Evolutionary conservation across 495 filamentous ascomycete species (phyloP).

Genomic region (Xylaria scruposa): DNA sequence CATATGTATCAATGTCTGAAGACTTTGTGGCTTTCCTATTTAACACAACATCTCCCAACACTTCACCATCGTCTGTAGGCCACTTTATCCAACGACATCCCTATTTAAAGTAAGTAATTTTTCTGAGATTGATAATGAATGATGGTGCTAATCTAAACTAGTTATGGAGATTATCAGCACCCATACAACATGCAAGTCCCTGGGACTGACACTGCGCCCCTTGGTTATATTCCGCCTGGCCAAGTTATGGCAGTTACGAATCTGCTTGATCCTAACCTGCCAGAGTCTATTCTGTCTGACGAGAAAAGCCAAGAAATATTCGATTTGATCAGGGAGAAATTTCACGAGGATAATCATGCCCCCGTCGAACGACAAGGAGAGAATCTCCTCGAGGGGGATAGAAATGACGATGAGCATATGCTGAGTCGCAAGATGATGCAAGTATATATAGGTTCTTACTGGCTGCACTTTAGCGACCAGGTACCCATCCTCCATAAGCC

Average conservation of each 20-base stretch:
- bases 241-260: constrained; percentile 90
- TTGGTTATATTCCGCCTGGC: constrained; percentile 65
- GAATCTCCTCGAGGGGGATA: constrained; percentile 77
- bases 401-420: constrained; percentile 73
- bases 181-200: constrained; percentile 58
- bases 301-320: constrained; percentile 84
- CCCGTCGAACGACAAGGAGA: constrained; percentile 78
- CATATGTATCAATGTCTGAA: constrained; percentile 83
- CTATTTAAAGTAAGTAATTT: constrained; percentile 54
- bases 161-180: constrained; percentile 59
- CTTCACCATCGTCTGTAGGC: constrained; percentile 48
- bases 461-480: constrained; percentile 93
- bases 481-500: constrained; percentile 93
- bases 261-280: constrained; percentile 81
- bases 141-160: constrained; percentile 30
- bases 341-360: constrained; percentile 80
- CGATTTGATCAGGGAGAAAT: constrained; percentile 82
- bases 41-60: constrained; percentile 62
- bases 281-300: constrained; percentile 82
- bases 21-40: constrained; percentile 94
- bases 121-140: neutral
- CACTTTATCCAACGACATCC: constrained; percentile 54
- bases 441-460: constrained; percentile 90
- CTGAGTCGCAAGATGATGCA: constrained; percentile 94
- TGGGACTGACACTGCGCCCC: constrained; percentile 50